A percentile compares a stretch with the other conserved stretches of the same genome.
These are phyloP conservation scores for Silybum marianum DNA, from an alignment of 129 eudicot genomes.

Conservation along the genomic window DNA sequence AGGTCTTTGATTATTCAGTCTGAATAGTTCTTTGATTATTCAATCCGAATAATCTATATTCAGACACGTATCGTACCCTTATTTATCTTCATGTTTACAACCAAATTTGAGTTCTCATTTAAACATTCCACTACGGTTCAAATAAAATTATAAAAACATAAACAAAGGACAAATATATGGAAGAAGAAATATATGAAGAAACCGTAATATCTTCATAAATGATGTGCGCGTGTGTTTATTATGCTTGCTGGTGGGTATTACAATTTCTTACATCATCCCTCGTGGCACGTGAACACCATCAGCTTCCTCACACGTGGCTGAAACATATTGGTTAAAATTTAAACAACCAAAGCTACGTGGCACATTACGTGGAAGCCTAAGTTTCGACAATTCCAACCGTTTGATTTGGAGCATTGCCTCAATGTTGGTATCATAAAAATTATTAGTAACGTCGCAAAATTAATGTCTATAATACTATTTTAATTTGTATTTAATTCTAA, in stretches of 20 bases:
- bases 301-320: conserved; percentile 16
- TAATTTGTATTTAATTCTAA: no score
- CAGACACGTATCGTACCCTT: no score
- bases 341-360: conserved; percentile 1
- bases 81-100: no score
- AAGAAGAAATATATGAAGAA: background rate
- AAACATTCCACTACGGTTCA: no score
- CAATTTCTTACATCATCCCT: conserved; percentile 1
- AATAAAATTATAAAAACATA: no score
- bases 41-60: no score
- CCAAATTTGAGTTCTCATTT: no score
- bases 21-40: no score
- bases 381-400: background rate
- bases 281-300: conserved; percentile 29
- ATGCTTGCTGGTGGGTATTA: conserved; percentile 5
- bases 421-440: no score
- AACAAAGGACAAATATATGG: background rate
- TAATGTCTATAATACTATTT: no score
- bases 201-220: conserved; percentile 4
- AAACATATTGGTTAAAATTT: background rate
- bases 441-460: no score
- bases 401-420: background rate
- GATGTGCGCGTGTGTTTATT: conserved; percentile 5
- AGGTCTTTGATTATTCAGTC: no score
- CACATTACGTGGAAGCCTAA: background rate